Conservation (phyloP, 805 yeast species). For the Saccharomycopsis microspora region DNA sequence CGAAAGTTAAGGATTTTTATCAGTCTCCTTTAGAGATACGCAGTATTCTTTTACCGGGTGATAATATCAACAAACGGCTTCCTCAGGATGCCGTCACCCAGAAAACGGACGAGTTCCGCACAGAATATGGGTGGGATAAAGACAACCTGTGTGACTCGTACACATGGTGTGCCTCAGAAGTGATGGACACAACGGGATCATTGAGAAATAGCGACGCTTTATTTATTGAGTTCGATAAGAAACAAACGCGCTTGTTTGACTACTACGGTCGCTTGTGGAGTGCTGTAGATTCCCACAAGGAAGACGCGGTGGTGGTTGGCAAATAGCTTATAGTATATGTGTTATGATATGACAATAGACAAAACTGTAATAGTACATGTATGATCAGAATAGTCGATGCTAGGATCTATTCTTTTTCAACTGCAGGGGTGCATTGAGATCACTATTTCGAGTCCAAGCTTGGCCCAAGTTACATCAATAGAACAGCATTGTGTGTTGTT, state of each 20-base stretch:
- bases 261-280: conserved; percentile 14
- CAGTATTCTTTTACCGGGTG: conserved; percentile 39
- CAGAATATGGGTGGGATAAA: conserved; percentile 12
- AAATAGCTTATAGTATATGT: too few species aligned
- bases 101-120: neutral
- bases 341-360: too few species aligned
- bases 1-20: conserved; percentile 24
- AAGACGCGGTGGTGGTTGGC: too few species aligned
- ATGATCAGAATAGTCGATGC: too few species aligned
- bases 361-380: too few species aligned
- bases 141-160: conserved; percentile 6
- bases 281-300: neutral
- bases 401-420: too few species aligned
- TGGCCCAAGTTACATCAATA: too few species aligned
- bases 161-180: conserved; percentile 15
- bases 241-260: conserved; percentile 7
- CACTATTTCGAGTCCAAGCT: too few species aligned
- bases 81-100: neutral
- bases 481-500: too few species aligned
- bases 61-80: conserved; percentile 27
- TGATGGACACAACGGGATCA: conserved; percentile 1
- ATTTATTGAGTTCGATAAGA: conserved; percentile 7
- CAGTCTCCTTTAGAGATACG: conserved; percentile 28
- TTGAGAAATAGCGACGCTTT: conserved; percentile 4
- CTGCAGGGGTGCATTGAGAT: too few species aligned